Base-by-base conservation (phyloP, 352 stramenopile species). In the Phytophthora hibernalis region DNA sequence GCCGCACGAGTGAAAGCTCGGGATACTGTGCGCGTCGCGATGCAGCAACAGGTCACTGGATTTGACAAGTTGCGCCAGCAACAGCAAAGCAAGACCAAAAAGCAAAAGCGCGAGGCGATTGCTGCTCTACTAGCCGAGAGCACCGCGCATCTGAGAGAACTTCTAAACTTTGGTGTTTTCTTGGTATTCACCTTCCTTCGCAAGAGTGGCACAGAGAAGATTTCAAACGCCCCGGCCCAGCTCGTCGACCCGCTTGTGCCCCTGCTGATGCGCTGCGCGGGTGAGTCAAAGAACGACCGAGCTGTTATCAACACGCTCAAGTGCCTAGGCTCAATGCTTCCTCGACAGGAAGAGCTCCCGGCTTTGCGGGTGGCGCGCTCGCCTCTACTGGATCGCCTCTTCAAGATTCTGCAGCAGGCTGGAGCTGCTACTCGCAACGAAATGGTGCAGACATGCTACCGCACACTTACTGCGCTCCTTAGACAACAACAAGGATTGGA, bases 381-480 rank as follows among this genome's bases (percentile, higher is more conserved):
- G 24, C 75, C 89, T 28, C 76, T 99, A 16, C 90, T 97, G 26
- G 83, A 96, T 59, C 88, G 93, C n/a, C 80, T 98, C 20, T 93
- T 99, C 60, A 91, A 98, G 72, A 97, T 97, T 63, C 63, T 95
- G 48, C 82, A 91, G 47, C 93, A 96, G 55, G 84, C 92, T 42
- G 93, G 91, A 54, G 87, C 89, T 35, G 96, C 95, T 35, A 97
- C 91, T 45, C 89, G 96, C 45, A 97, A 97, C 63, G 97, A 99
- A 63, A 93, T 98, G 79, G 93, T 97, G 21, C 97, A 99, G 80
- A 93, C 92, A 8, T 98, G 96, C 67, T 99, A 98, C 68, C 95
- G 90, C 54, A 93, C 92, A 28, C 82, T 99, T 6, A 97, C 94
- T 16, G 73, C 97, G 11, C 74, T 99, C 0, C 77, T 98, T 16